Base-by-base conservation (phyloP, 2,329 filamentous ascomycete species). In the Aulographum hederae region DNA sequence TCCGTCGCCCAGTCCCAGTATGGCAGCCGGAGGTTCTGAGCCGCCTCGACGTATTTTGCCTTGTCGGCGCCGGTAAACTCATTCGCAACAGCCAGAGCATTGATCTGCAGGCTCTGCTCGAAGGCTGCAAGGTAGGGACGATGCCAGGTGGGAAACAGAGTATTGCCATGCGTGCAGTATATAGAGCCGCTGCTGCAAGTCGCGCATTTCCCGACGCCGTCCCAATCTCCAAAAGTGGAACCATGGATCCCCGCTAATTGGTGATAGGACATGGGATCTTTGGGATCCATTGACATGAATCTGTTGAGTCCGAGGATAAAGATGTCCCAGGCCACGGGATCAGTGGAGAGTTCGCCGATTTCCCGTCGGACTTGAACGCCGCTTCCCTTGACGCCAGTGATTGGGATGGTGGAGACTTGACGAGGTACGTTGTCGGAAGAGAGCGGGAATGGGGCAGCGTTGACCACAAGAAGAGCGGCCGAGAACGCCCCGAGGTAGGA, bases 81-180 rank as follows among this genome's bases (percentile, higher is more conserved):
- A 27, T 46, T 43, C 14, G 51, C 53, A 11, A 48, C 50, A 8
- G 41, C 45, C 15, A 46, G 43, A 16, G 56, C 53, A 34, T 53
- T 44, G 8, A 38, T 30, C 35, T 47, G 50, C 3, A 58, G 37
- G 11, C 47, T 38, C 48, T 58, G 54, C 54, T 78, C 63, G 38
- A 60, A 72, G 2, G 77, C 53, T 2, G 67, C 59, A 25, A 91
- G 57, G 50, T 89, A 91, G 0, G 80, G 78, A 15, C 82, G 67
- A 58, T 92, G 82, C 82, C 82, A 92, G 18, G 72, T 67, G n/a
- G 78, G 65, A 47, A 92, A 89, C 11, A 91, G 55, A 20, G 76
- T 69, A 3, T 78, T 82, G 17, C 63, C 67, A 50, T 92, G 84
- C 4, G 70, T 69, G 47, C 82, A 92, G 46, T 85, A 91, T 17